A percentile compares a stretch with the other conserved stretches of the same genome.
These are phyloP conservation scores for Capsicum rhomboideum DNA, from an alignment of 257 asterid species.

Conservation along the genomic window DNA sequence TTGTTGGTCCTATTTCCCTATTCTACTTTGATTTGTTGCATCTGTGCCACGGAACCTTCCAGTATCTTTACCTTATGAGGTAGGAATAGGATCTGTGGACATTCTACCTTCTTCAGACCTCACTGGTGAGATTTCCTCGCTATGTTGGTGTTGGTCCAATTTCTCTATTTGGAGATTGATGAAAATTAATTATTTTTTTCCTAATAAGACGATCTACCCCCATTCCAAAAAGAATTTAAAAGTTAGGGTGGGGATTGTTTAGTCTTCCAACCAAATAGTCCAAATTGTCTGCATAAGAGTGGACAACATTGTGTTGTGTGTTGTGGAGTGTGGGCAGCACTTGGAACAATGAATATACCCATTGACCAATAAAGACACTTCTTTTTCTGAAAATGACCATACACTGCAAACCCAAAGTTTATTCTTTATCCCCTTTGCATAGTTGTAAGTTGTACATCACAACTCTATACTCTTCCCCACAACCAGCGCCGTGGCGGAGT, in stretches of 20 bases:
- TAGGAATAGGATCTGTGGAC: no score
- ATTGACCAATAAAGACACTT: constrained; percentile 16
- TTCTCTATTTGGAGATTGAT: background rate
- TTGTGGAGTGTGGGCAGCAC: constrained; percentile 11
- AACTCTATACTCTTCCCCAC: background rate
- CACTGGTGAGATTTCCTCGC: no score
- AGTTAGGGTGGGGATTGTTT: background rate
- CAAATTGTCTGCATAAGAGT: constrained; percentile 5
- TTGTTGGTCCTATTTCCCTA: no score
- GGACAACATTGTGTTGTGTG: constrained; percentile 8
- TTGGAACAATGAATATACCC: constrained; percentile 4
- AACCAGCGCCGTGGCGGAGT: no score
- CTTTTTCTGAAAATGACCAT: constrained; percentile 17
- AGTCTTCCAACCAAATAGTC: background rate
- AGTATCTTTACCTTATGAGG: no score
- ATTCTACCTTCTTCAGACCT: no score
- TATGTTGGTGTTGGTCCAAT: no score
- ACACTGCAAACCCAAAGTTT: constrained; percentile 17
- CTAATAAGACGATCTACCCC: background rate
- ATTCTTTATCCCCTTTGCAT: constrained; percentile 1
- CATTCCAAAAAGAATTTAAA: background rate
- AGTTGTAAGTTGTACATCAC: background rate
- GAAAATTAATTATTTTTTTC: background rate
- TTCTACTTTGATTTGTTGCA: no score
- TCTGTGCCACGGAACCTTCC: no score